A percentile compares a stretch with the other conserved stretches of the same genome.
phyloP scores from a whole-genome alignment of 2,329 filamentous ascomycete genomes.

The Aspergillus sp. region DNA sequence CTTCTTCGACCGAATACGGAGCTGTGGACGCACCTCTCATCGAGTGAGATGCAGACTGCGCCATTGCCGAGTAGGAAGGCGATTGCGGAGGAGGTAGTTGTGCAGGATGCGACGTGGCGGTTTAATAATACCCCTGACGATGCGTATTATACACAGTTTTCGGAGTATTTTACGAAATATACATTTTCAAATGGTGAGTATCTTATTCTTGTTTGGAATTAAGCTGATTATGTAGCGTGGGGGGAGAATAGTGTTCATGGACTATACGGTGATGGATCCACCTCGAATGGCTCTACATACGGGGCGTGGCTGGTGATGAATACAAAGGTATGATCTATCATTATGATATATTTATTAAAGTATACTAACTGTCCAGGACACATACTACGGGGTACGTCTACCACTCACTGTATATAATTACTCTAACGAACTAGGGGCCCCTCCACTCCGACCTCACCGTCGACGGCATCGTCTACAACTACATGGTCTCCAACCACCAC shows the following conservation, averaged over 20 bases:
- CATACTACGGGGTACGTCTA: constrained; percentile 21
- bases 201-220: not conserved
- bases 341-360: too few relatives aligned
- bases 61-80: constrained; percentile 43
- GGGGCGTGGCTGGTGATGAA: constrained; percentile 63
- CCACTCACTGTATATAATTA: not conserved
- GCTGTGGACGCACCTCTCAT: constrained; percentile 60
- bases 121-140: constrained; percentile 51
- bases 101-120: constrained; percentile 63
- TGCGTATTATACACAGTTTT: constrained; percentile 51
- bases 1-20: constrained; percentile 56
- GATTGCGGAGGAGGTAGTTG: constrained; percentile 41
- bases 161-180: constrained; percentile 64
- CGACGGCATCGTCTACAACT: constrained; percentile 64
- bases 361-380: constrained; percentile 12
- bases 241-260: constrained; percentile 56
- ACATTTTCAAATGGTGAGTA: constrained; percentile 50
- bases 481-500: constrained; percentile 60
- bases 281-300: constrained; percentile 48
- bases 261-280: constrained; percentile 48
- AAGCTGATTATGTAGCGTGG: constrained; percentile 34
- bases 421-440: constrained; percentile 41
- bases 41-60: constrained; percentile 52
- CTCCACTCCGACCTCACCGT: constrained; percentile 60
- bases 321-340: constrained; percentile 54